Conservation (phyloP, 139 green algal genomes). For the Ostreobium quekettii region DNA sequence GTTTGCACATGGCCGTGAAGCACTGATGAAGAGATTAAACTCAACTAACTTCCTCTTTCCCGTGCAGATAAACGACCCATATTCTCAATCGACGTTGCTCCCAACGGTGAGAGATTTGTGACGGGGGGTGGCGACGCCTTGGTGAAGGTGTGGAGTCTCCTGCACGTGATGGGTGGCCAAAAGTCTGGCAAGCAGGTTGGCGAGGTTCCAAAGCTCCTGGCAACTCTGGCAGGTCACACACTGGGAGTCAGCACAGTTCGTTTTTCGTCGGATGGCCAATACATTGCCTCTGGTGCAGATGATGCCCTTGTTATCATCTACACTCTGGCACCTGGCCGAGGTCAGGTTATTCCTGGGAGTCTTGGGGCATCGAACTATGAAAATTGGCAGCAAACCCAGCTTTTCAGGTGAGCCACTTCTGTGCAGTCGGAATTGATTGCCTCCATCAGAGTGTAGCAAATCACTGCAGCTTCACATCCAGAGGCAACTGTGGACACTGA, state of each 20-base stretch:
- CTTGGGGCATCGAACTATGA: too few relatives aligned
- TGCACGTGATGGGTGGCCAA: not conserved
- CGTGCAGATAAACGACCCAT: too few relatives aligned
- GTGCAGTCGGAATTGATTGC: too few relatives aligned
- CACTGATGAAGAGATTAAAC: too few relatives aligned
- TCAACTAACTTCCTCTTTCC: too few relatives aligned
- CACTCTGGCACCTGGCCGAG: not conserved
- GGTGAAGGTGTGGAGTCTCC: conserved; percentile 10
- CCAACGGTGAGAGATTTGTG: not conserved
- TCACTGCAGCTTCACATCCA: too few relatives aligned
- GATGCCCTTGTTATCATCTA: not conserved
- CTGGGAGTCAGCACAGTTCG: not conserved
- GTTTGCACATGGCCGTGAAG: too few relatives aligned
- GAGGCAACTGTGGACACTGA: too few relatives aligned
- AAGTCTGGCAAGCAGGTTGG: not conserved
- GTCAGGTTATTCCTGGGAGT: too few relatives aligned
- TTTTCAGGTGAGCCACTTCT: too few relatives aligned
- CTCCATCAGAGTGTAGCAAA: too few relatives aligned
- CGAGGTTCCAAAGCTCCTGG: not conserved
- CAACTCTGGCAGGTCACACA: not conserved
- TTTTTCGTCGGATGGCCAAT: not conserved
- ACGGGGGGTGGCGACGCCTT: conserved; percentile 3
- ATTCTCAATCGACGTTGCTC: conserved; percentile 9
- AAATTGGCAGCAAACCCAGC: too few relatives aligned
- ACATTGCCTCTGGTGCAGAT: conserved; percentile 1